These are phyloP conservation scores for Eragrostis curvula DNA, from an alignment of 176 grass and related monocot genomes.

Conservation along the genomic window DNA sequence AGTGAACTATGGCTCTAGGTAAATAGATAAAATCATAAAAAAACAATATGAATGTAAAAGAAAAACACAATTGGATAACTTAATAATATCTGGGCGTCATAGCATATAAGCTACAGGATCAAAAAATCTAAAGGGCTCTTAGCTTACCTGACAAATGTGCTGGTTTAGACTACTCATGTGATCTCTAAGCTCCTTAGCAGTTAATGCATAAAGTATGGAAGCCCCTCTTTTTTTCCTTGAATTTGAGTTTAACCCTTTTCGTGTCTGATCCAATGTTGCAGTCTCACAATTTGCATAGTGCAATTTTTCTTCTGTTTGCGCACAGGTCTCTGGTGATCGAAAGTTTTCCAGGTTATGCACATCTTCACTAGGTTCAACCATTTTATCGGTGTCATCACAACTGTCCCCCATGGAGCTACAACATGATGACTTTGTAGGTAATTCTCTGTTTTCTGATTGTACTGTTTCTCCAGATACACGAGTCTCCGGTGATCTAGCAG, in stretches of 20 bases:
- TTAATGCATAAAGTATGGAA: conserved; percentile 87
- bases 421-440: conserved; percentile 34
- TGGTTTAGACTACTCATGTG: conserved; percentile 81
- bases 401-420: conserved; percentile 25
- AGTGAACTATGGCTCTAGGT: conserved; percentile 26
- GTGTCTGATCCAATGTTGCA: conserved; percentile 36
- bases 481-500: conserved; percentile 19
- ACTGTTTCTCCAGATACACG: conserved; percentile 30
- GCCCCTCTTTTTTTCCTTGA: conserved; percentile 48
- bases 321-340: not conserved
- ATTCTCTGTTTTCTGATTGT: conserved; percentile 37
- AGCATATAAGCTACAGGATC: conserved; percentile 14
- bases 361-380: conserved; percentile 3
- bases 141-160: conserved; percentile 53
- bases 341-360: conserved; percentile 17
- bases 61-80: conserved; percentile 12
- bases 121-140: conserved; percentile 21
- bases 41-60: not conserved
- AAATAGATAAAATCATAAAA: conserved; percentile 27
- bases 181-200: conserved; percentile 60
- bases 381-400: conserved; percentile 14
- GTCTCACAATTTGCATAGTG: conserved; percentile 15
- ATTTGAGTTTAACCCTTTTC: conserved; percentile 20
- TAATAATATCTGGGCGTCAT: conserved; percentile 8
- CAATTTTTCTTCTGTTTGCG: conserved; percentile 36